Percentiles rank a stretch among this genome's conserved stretches.
Conservation (phyloP, 495 filamentous ascomycete genomes). For the Cercophora newfieldiana region DNA sequence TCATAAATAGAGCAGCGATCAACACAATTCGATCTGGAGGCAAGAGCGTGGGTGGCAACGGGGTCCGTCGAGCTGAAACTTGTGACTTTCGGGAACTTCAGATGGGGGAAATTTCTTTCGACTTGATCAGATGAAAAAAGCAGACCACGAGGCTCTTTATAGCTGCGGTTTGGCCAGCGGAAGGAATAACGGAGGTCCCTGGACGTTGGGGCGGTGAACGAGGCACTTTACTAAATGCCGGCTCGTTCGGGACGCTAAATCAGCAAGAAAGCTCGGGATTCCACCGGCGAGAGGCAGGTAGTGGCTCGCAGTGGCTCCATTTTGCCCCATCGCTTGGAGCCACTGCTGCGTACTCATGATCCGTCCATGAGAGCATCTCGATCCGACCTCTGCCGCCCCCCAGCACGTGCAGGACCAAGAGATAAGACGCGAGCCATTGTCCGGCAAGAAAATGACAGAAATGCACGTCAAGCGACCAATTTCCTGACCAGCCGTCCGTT, state of each 20-base stretch:
- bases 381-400: not conserved
- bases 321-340: not conserved
- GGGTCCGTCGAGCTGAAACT: not conserved
- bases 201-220: conserved; percentile 4
- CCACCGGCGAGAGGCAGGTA: not conserved
- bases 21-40: conserved; percentile 22
- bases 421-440: not conserved
- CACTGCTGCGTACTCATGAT: conserved; percentile 1
- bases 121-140: not conserved
- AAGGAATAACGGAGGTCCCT: not conserved
- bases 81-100: not conserved
- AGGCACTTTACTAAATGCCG: conserved; percentile 3
- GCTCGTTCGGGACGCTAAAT: not conserved
- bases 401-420: conserved; percentile 4
- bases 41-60: conserved; percentile 11
- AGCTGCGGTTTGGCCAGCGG: not conserved
- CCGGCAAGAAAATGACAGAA: not conserved
- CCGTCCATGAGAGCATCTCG: not conserved
- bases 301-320: not conserved
- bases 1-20: conserved; percentile 52
- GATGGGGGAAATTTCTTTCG: not conserved
- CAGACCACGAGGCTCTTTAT: not conserved
- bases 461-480: conserved; percentile 1
- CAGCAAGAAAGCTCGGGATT: not conserved
- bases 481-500: conserved; percentile 1